Percentiles rank a stretch among this genome's conserved stretches.
These are phyloP conservation scores for Cladosporium phlei DNA, from an alignment of 2,329 filamentous ascomycete genomes.

Conservation along the genomic window DNA sequence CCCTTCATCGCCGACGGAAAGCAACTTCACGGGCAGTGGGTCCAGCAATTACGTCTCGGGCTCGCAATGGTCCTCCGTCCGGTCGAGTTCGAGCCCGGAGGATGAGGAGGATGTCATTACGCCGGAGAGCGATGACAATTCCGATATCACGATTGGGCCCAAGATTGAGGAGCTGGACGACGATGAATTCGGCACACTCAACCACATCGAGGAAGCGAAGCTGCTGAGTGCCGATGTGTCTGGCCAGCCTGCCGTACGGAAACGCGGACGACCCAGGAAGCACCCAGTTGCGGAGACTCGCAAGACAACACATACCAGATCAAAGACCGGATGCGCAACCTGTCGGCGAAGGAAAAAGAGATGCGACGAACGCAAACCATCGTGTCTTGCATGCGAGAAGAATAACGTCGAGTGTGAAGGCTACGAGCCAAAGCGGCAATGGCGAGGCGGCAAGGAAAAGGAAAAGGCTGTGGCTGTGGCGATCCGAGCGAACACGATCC, in stretches of 20 bases:
- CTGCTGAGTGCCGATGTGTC: constrained; percentile 27
- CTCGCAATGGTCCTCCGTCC: constrained; percentile 17
- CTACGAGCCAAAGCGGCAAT: constrained; percentile 79
- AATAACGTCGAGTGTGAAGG: constrained; percentile 89
- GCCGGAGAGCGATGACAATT: constrained; percentile 23
- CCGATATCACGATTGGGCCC: constrained; percentile 38
- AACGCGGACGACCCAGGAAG: constrained; percentile 75
- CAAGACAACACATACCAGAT: constrained; percentile 71
- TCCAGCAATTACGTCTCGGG: constrained; percentile 15
- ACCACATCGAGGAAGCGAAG: constrained; percentile 27
- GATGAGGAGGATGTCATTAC: constrained; percentile 19
- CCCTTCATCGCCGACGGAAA: constrained; percentile 10
- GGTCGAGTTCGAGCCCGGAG: constrained; percentile 20
- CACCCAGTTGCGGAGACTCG: constrained; percentile 59
- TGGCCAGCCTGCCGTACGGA: constrained; percentile 36
- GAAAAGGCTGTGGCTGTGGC: constrained; percentile 58
- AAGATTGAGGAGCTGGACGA: constrained; percentile 54
- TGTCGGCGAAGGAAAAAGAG: constrained; percentile 59
- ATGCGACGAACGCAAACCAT: constrained; percentile 48
- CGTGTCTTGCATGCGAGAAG: constrained; percentile 79
- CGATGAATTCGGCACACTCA: constrained; percentile 36
- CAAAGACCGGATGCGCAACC: constrained; percentile 56
- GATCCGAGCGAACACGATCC: constrained; percentile 30
- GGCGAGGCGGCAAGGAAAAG: constrained; percentile 77
- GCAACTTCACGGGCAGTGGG: constrained; percentile 8